phyloP scores from a whole-genome alignment of 306 rosid genomes.

The Dalbergia oliveri region DNA sequence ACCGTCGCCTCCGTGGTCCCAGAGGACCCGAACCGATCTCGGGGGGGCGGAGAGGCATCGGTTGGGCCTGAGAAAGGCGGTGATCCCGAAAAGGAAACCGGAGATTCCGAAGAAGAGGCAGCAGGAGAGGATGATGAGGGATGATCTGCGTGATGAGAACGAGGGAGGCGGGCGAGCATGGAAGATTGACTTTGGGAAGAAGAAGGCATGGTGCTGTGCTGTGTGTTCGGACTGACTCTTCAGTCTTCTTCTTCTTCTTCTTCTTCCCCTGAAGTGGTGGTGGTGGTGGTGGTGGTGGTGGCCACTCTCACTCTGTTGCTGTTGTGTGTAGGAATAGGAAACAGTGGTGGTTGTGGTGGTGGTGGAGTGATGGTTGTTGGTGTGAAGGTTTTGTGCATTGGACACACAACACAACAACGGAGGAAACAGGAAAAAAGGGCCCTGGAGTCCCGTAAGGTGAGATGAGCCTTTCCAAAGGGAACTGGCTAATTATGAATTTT shows the following conservation, averaged over 20 bases:
- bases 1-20: slow-evolving; percentile 61
- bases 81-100: slow-evolving; percentile 61
- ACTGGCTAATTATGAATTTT: no score
- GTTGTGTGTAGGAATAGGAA: neutral
- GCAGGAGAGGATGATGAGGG: slow-evolving; percentile 52
- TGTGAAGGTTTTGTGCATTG: no score
- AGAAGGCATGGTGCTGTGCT: slow-evolving; percentile 29
- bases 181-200: slow-evolving; percentile 44
- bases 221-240: neutral
- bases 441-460: no score
- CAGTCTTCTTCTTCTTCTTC: neutral
- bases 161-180: slow-evolving; percentile 59
- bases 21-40: slow-evolving; percentile 74
- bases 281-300: neutral
- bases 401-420: neutral
- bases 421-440: no score
- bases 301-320: neutral
- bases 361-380: neutral
- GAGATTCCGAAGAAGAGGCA: slow-evolving; percentile 58
- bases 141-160: slow-evolving; percentile 55
- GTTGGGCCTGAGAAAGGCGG: slow-evolving; percentile 47
- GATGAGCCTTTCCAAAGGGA: no score
- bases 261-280: neutral
- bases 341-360: neutral
- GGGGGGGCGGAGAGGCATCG: slow-evolving; percentile 56